Conservation (phyloP, 768 basidiomycete genomes). For the Mycena olivaceomarginata region DNA sequence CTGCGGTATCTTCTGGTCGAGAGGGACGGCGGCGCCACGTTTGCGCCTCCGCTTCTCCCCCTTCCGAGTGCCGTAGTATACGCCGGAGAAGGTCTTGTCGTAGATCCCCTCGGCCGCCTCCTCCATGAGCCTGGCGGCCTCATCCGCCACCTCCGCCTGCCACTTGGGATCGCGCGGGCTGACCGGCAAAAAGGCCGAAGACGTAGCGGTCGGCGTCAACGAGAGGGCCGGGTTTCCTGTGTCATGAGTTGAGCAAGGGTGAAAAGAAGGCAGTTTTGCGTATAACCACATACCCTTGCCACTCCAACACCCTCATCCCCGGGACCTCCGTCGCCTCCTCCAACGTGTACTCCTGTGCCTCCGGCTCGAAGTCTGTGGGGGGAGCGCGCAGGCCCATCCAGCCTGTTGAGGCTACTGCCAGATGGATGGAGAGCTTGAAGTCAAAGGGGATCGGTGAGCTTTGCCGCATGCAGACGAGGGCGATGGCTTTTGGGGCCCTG, state of each 20-base stretch:
- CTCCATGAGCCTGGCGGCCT: too few relatives aligned
- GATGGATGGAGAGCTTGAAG: neutral
- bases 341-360: neutral
- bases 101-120: neutral
- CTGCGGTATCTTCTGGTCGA: neutral
- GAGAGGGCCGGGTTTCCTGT: too few relatives aligned
- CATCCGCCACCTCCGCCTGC: neutral
- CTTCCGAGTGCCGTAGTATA: neutral
- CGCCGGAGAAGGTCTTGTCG: neutral
- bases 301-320: neutral
- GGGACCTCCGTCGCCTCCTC: neutral
- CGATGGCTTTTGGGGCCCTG: neutral
- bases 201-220: neutral
- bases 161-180: neutral
- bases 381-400: conserved; percentile 8
- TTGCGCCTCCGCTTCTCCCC: neutral
- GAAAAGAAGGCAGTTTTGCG: neutral
- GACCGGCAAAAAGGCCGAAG: neutral
- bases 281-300: neutral
- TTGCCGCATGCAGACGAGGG: neutral
- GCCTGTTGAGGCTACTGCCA: neutral
- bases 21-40: too few relatives aligned
- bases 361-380: neutral
- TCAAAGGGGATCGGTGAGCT: neutral
- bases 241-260: too few relatives aligned